Evolutionary conservation across 305 asterid genomes (phyloP), one percentile per base, ranked within the genome.

Genomic region (Rubia balearica): DNA sequence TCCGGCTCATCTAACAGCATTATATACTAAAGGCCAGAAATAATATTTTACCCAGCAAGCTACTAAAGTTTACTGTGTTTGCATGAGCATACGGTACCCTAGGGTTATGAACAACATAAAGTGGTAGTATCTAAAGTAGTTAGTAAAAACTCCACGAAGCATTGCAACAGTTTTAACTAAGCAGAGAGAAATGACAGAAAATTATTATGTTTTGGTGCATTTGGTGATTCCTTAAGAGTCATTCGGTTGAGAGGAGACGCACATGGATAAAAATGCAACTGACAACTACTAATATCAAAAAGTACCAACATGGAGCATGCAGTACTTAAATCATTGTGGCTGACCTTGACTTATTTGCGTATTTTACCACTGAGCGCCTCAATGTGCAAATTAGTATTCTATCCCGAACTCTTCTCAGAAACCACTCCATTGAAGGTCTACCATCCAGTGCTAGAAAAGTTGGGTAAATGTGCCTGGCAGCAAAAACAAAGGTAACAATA

Each of bases 341-440:
- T 79, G 78, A 91, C 99, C 99, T 94, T 71, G 95, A 86, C 72
- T 75, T 88, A 76, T 83, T 91, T 72, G 86, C 82, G 30, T 76
- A 77, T 85, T 86, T 88, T 72, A 89, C 85, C 61, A 87, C 77
- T 75, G 83, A 73, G 71, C 84, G 84, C 83, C 96, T 88, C 42
- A 91, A 74, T 7, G 96, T 84, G 81, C 87, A 80, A 68, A 89
- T 83, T 70, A 82, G 80, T 65, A 94, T 85, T 77, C 90, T 88
- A 61, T 87, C 90, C 80, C 89, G 96, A 75, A 94, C 92, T 78
- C 84, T 85, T 85, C 90, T 86, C 70, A 91, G 87, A 30, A 94
- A 81, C 90, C 89, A 83, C 89, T 88, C 93, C 82, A 94, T 81
- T 24, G 83, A 78, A 79, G 85, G 81, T 72, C 85, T 82, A 72